Percentiles rank a stretch among this genome's conserved stretches.
These are phyloP conservation scores for Thymus mandschuricus DNA, from an alignment of 257 asterid genomes.

Conservation along the genomic window DNA sequence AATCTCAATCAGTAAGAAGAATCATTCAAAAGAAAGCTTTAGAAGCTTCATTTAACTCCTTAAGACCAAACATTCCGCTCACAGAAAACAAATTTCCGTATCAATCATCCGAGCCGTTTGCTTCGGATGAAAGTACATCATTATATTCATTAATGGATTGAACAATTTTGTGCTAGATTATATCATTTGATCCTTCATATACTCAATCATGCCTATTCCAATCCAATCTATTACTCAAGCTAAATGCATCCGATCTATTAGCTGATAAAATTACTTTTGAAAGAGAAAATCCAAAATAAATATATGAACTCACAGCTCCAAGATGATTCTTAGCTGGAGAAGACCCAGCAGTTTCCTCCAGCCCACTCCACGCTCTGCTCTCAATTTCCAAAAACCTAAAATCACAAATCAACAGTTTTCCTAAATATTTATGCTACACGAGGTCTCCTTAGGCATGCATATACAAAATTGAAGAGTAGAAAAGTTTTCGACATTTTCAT, in stretches of 20 bases:
- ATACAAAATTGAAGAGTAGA: too few species aligned
- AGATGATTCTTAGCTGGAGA: conserved; percentile 65
- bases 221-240: too few species aligned
- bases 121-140: background rate
- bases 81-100: too few species aligned
- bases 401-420: conserved; percentile 9
- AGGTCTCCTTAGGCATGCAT: background rate
- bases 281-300: background rate
- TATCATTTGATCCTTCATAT: background rate
- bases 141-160: background rate
- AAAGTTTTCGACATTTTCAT: background rate
- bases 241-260: background rate
- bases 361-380: conserved; percentile 67
- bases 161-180: background rate
- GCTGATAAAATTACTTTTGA: conserved; percentile 1
- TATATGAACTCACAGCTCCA: conserved; percentile 65
- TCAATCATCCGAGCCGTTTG: too few species aligned
- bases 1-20: conserved; percentile 7
- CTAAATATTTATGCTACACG: background rate
- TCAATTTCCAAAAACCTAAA: conserved; percentile 77
- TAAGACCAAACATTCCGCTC: too few species aligned
- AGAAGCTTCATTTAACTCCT: conserved; percentile 1
- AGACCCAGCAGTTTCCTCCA: conserved; percentile 70
- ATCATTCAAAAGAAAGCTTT: background rate
- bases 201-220: background rate